phyloP scores from a whole-genome alignment of 192 early-diverging fungal species.

The Umbelopsis sp. region DNA sequence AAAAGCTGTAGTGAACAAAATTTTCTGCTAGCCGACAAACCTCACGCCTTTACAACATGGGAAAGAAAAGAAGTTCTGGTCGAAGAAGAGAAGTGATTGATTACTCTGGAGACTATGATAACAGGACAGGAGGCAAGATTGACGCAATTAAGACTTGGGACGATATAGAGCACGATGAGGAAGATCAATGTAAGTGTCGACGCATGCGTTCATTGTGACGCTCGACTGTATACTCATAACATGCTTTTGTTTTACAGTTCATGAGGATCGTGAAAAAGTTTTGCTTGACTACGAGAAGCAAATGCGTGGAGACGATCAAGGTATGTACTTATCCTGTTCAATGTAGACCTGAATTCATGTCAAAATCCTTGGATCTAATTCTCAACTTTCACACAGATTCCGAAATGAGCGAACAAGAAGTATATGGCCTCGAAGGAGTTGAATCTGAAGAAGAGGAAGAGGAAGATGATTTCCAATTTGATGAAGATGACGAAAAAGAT shows the following conservation, averaged over 20 bases:
- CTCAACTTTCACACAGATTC: constrained; percentile 41
- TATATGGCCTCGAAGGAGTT: constrained; percentile 73
- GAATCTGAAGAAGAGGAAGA: constrained; percentile 54
- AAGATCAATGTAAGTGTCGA: constrained; percentile 66
- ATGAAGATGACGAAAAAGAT: constrained; percentile 29
- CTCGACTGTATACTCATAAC: neutral
- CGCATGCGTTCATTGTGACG: neutral
- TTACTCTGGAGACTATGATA: neutral
- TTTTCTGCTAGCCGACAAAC: neutral
- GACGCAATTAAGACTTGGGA: constrained; percentile 70
- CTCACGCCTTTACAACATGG: neutral
- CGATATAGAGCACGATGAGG: constrained; percentile 75
- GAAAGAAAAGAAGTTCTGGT: constrained; percentile 8
- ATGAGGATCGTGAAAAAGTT: constrained; percentile 52
- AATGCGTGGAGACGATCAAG: constrained; percentile 18
- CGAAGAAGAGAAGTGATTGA: constrained; percentile 12
- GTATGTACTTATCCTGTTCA: neutral
- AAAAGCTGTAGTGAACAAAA: neutral
- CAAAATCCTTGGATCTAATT: neutral
- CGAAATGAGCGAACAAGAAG: constrained; percentile 76
- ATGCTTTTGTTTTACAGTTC: constrained; percentile 25
- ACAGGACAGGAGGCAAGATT: constrained; percentile 41
- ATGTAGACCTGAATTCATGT: neutral
- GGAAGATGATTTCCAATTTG: constrained; percentile 29
- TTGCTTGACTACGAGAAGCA: constrained; percentile 43